A percentile compares a stretch with the other conserved stretches of the same genome.
These are phyloP conservation scores for Colletotrichum sp. DNA, from an alignment of 2,329 filamentous ascomycete species.

Conservation along the genomic window DNA sequence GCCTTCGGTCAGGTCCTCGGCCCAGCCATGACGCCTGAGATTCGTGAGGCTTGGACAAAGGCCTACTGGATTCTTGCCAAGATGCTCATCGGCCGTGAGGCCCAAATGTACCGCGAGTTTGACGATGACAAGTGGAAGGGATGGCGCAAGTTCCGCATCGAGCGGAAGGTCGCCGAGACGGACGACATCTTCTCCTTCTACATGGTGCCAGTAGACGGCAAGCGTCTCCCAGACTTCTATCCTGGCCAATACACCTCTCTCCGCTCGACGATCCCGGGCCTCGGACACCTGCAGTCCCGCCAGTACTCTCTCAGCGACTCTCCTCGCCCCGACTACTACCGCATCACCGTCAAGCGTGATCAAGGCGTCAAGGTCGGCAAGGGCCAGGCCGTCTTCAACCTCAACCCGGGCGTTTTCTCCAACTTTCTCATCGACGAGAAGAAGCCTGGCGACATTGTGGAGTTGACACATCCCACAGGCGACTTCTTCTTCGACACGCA, in stretches of 20 bases:
- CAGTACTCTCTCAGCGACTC: slow-evolving; percentile 77
- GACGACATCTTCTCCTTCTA: slow-evolving; percentile 75
- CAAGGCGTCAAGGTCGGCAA: slow-evolving; percentile 44
- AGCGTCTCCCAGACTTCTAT: slow-evolving; percentile 65
- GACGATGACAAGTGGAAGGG: slow-evolving; percentile 60
- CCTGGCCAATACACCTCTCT: slow-evolving; percentile 78
- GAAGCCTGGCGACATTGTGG: slow-evolving; percentile 64
- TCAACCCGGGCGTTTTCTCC: slow-evolving; percentile 69
- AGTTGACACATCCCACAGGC: slow-evolving; percentile 70
- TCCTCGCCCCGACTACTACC: slow-evolving; percentile 65
- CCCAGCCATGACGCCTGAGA: slow-evolving; percentile 66
- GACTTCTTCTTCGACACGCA: slow-evolving; percentile 62
- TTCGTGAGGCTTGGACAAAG: slow-evolving; percentile 70
- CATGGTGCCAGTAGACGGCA: slow-evolving; percentile 66
- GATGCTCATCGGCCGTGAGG: slow-evolving; percentile 73
- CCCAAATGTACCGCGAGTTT: slow-evolving; percentile 64
- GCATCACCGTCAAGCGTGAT: slow-evolving; percentile 75
- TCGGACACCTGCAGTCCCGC: slow-evolving; percentile 66
- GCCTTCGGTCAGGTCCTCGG: slow-evolving; percentile 73
- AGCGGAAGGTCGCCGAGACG: slow-evolving; percentile 68
- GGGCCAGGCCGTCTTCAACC: slow-evolving; percentile 47
- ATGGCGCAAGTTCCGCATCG: slow-evolving; percentile 72
- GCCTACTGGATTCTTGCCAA: slow-evolving; percentile 78
- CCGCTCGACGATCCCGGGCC: slow-evolving; percentile 58
- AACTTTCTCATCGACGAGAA: slow-evolving; percentile 71